Evolutionary conservation across 768 basidiomycete genomes (phyloP).

Genomic region (Panus rudis): DNA sequence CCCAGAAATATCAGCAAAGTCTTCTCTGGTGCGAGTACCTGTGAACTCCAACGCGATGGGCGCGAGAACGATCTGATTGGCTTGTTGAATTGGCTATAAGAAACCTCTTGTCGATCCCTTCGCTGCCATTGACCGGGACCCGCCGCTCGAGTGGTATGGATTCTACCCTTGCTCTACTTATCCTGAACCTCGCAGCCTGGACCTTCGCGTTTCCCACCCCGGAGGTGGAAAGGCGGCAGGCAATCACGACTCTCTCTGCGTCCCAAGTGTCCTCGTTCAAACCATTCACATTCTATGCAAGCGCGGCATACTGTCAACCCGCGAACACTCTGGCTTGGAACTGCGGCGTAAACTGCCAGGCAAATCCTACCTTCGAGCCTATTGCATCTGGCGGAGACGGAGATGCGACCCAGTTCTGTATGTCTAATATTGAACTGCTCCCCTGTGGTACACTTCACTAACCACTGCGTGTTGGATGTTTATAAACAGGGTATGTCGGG

Average conservation of each 20-base stretch:
- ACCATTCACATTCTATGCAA: conserved; percentile 26
- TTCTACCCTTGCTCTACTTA: too few species aligned
- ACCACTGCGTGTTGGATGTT: neutral
- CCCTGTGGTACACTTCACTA: neutral
- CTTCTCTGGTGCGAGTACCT: too few species aligned
- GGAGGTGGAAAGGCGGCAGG: too few species aligned
- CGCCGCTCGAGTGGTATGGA: too few species aligned
- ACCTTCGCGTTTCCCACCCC: too few species aligned
- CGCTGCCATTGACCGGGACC: too few species aligned
- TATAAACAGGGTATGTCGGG: conserved; percentile 46
- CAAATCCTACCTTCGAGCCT: conserved; percentile 39
- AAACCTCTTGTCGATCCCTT: too few species aligned
- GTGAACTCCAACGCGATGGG: too few species aligned
- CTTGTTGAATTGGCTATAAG: too few species aligned
- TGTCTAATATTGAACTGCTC: neutral
- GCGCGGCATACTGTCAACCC: conserved; percentile 25
- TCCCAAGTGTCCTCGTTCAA: conserved; percentile 19
- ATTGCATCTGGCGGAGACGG: conserved; percentile 45
- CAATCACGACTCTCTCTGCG: conserved; percentile 17
- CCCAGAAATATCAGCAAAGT: too few species aligned
- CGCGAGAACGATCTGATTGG: too few species aligned
- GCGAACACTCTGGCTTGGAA: conserved; percentile 19
- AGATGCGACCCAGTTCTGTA: conserved; percentile 22
- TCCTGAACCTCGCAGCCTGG: too few species aligned
- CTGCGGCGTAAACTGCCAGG: conserved; percentile 34